A percentile compares a stretch with the other conserved stretches of the same genome.
phyloP scores from a whole-genome alignment of 768 basidiomycete genomes.

The Suillus brevipes region DNA sequence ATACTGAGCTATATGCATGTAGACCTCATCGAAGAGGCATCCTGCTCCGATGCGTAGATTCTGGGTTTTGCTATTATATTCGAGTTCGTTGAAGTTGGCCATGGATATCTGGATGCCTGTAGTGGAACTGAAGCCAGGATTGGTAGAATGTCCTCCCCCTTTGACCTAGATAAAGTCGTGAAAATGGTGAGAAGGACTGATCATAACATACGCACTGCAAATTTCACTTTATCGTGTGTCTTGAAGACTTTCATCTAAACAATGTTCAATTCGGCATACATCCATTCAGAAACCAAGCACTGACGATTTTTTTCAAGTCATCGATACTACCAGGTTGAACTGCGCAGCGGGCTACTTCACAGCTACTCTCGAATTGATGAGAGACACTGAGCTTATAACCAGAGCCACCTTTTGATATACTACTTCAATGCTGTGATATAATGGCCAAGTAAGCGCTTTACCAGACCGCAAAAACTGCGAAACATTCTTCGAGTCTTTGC shows the following conservation, averaged over 20 bases:
- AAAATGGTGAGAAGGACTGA: background rate
- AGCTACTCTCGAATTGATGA: conserved; percentile 1
- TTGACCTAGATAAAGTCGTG: conserved; percentile 26
- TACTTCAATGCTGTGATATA: background rate
- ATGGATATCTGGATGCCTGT: conserved; percentile 31
- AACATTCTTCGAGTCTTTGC: background rate
- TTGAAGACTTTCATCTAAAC: background rate
- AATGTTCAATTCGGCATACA: background rate
- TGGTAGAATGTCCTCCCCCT: conserved; percentile 32
- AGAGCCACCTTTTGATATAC: background rate
- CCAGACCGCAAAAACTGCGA: conserved; percentile 1
- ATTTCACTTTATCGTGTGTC: background rate
- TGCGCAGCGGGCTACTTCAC: background rate
- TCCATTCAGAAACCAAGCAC: background rate
- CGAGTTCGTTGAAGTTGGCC: conserved; percentile 25
- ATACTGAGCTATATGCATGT: conserved; percentile 16
- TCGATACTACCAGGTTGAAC: background rate
- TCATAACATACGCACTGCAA: background rate
- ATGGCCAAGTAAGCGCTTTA: background rate
- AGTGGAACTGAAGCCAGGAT: conserved; percentile 34
- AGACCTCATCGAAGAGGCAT: conserved; percentile 31
- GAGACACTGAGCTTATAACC: background rate
- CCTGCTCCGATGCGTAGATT: conserved; percentile 29
- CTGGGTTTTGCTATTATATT: conserved; percentile 12
- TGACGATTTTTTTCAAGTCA: background rate